Evolutionary conservation across 78 protist species (phyloP), one percentile per base, ranked within the genome.

Genomic region (Dictyostelium purpureum): DNA sequence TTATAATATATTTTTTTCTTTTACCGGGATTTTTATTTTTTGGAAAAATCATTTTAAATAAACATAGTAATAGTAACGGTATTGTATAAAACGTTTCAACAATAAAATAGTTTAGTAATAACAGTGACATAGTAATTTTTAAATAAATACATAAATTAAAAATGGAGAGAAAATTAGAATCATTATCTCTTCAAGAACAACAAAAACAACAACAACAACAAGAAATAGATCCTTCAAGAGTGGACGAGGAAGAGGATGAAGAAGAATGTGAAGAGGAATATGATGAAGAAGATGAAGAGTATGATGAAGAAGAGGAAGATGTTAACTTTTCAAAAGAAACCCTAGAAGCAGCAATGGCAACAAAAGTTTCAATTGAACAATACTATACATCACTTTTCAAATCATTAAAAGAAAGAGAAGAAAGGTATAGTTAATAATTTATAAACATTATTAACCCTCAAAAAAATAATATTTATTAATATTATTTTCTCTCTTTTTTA

Each of bases 301-400:
- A 85, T 26, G 79, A 73, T 1, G 76, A 85, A n/a, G 82, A 73
- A 11, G 83, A 85, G 5, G 92, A 85, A 28, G 52, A 38, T 16
- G 57, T 71, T 18, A 59, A 37, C 11, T 85, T 61, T 31, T 85
- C 92, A 59, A 88, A 88, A 76, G 94, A 78, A 35, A 88, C 94
- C 7, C 18, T 88, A 3, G 94, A 88, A 10, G 88, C 89, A 45
- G 74, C 94, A 2, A 88, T 79, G 57, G 94, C 94, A 26, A 79
- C 94, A 6, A 88, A 88, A 54, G 80, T 88, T n/a, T 88, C 88
- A 38, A 88, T 88, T 49, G 94, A 88, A 47, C 88, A 88, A 79
- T 88, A 88, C 31, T 88, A 88, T 71, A 76, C 89, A 42, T 73
- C 79, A 24, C 49, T 88, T 31, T 88, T 79, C n/a, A 79, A 78